Percentiles rank a stretch among this genome's conserved stretches.
phyloP scores from a whole-genome alignment of 2,329 filamentous ascomycete species.

The Colletotrichum abscissum region DNA sequence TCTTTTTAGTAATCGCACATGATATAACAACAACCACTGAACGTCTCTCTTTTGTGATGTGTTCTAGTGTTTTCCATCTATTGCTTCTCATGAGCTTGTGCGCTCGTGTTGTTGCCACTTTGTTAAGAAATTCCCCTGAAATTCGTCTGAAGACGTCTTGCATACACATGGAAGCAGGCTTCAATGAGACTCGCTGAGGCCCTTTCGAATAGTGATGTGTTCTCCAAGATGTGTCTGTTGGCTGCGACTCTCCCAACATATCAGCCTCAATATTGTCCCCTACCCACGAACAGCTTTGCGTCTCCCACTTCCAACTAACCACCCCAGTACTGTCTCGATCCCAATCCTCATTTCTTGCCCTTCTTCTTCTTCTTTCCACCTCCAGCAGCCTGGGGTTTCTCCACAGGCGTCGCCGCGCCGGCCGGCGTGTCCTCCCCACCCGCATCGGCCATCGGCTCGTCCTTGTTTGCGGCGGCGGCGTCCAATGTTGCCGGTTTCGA shows the following conservation, averaged over 20 bases:
- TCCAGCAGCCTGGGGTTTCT: conserved; percentile 39
- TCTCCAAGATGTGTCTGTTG: not conserved
- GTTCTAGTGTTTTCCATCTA: too few species aligned
- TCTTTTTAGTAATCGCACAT: conserved; percentile 27
- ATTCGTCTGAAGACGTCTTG: not conserved
- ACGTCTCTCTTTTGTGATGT: not conserved
- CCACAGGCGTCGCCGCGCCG: conserved; percentile 42
- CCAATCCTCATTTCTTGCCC: conserved; percentile 69
- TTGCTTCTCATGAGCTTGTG: not conserved
- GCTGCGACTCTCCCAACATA: not conserved
- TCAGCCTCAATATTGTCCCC: not conserved
- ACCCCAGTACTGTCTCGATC: not conserved
- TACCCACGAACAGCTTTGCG: not conserved
- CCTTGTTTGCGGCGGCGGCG: conserved; percentile 39
- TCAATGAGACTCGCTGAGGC: not conserved
- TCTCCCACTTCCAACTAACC: not conserved
- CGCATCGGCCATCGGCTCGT: conserved; percentile 55
- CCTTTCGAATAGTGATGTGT: not conserved
- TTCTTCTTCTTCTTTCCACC: conserved; percentile 76
- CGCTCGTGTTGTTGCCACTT: not conserved
- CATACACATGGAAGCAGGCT: not conserved
- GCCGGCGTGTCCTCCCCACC: conserved; percentile 41
- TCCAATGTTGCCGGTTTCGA: conserved; percentile 60
- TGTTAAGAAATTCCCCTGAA: not conserved
- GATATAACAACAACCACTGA: conserved; percentile 6